Base-by-base conservation (phyloP, 805 yeast genomes). In the Phaffomyces opuntiae region DNA sequence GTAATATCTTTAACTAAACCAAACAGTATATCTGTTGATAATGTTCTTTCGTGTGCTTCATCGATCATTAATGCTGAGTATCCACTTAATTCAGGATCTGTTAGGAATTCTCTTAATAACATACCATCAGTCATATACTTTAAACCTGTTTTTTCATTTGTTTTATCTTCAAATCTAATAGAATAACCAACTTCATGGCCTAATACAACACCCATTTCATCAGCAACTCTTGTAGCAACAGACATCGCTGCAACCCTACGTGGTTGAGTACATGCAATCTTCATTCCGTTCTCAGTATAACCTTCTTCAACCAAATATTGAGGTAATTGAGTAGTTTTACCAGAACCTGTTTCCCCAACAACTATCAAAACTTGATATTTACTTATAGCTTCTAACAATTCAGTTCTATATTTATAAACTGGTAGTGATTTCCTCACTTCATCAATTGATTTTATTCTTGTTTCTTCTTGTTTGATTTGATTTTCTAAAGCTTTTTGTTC, bases 71-170 rank as follows among this genome's bases (percentile, higher is more conserved):
- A 72, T 1, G 86, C 95, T 2, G 93, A 78, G 59, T 90, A 91
- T 2, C 65, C 67, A 1, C 72, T 64, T 36, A 90, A 64, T 38
- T 77, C 77, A 0, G 95, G 87, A 60, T 90, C 97, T 1, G 75
- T 69, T 32, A 90, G 65, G 52, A 87, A 83, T 64, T 93, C 99
- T 48, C 96, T 67, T 32, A 90, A 69, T 19, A 93, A 71, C 88
- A 89, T 87, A 74, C 99, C 99, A 63, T 93, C 99, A 0, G 99
- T 93, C 78, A 90, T 77, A 64, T 93, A 93, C 67, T 91, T 91
- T 43, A 93, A 73, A 13, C 73, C 64, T 0, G 99, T 93, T 16
- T 72, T 68, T 1, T 73, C 72, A 34, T 78, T 71, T 0, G 89
- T 77, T 46, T 71, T 74, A 50, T 90, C 95, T 47, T 93, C 99